Evolutionary conservation across 164 flowering plant genomes (phyloP).

Genomic region (Annona squamosa): DNA sequence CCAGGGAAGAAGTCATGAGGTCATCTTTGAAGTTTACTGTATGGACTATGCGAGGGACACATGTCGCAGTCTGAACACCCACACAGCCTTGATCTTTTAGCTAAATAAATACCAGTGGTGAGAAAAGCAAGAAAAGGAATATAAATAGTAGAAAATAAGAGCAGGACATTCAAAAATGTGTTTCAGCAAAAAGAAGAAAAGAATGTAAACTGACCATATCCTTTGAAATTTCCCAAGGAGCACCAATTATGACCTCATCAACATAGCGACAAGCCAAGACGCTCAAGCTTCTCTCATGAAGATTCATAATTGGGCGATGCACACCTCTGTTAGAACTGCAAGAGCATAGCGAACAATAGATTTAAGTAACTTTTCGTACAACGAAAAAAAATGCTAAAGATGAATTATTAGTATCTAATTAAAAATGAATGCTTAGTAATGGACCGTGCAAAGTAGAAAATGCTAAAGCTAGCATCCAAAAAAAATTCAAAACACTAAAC

Average conservation of each 20-base stretch:
- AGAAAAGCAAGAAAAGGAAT: not conserved
- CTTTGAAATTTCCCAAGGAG: conserved; percentile 89
- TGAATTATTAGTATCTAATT: not conserved
- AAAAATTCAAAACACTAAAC: not conserved
- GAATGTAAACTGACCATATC: conserved; percentile 65
- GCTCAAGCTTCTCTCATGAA: conserved; percentile 94
- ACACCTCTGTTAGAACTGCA: conserved; percentile 78
- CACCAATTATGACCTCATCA: conserved; percentile 97
- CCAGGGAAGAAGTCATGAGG: not conserved
- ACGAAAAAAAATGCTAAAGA: not conserved
- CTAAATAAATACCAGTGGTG: not conserved
- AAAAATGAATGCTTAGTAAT: not conserved
- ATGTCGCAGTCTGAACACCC: not conserved
- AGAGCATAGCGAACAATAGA: conserved; percentile 2
- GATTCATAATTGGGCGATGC: conserved; percentile 98
- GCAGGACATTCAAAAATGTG: not conserved
- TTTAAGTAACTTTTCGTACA: not conserved
- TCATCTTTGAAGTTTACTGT: not conserved
- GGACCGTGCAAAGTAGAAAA: not conserved
- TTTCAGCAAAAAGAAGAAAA: not conserved
- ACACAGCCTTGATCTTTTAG: not conserved
- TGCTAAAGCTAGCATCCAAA: not conserved
- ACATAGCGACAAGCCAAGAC: conserved; percentile 92
- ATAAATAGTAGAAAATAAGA: not conserved
- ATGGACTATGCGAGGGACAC: not conserved